Base-by-base conservation (phyloP, 2,329 filamentous ascomycete genomes). In the Botryotinia calthae region DNA sequence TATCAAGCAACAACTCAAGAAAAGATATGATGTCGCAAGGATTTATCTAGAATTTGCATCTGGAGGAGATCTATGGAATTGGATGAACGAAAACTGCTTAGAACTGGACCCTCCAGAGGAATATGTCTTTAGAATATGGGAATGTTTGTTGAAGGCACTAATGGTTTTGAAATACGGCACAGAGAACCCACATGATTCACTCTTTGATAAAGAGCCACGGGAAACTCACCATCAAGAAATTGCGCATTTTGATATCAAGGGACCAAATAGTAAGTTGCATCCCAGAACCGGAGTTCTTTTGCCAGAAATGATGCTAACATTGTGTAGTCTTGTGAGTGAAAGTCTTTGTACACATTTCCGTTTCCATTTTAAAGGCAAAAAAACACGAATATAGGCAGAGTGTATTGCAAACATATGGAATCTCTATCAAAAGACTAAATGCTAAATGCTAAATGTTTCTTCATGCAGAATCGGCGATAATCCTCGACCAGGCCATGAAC, bases 11-110 rank as follows among this genome's bases (percentile, higher is more conserved):
- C 48, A 68, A 31, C 65, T 68, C 48, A 20, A 4, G 6, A 6
- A 16, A 8, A n/a, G 12, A 7, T 2, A 40, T 10, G 68, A 65
- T 18, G 44, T 64, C 2, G n/a, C 44, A 25, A 65, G 68, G 8
- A 71, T 71, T n/a, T 71, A 71, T 31, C 10, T 71, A 25, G 68
- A 71, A 71, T 71, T 18, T 42, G 68, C 58, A 51, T 25, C 31
- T 54, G 7, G 40, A 31, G 58, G 58, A 22, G 68, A 71, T 51
- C 25, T 71, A 58, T 5, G 7, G 7, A 1, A 14, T 18, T 68
- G 65, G 65, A 42, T 68, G 65, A 0, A 0, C 3, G 7, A 22
- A 2, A 20, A 70, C n/a, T 62, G n/a, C 31, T 0, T 16, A 22
- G 6, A 28, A 0, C 14, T 2, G 6, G 7, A 9, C 16, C 44